Conservation (phyloP, 2,329 filamentous ascomycete species). For the Aspergillus costaricaensis region DNA sequence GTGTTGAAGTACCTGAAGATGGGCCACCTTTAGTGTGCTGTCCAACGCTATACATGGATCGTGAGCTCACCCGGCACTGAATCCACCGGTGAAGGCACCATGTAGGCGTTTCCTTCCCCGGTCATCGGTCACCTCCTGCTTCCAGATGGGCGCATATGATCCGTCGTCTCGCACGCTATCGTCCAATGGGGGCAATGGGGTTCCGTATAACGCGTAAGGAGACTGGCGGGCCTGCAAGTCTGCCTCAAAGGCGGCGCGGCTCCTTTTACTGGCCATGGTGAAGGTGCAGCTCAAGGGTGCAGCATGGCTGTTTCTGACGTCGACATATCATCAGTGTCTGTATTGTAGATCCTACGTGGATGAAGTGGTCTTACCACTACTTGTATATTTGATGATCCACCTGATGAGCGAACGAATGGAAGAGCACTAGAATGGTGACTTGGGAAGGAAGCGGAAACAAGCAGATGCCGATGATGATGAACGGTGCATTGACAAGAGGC, state of each 20-base stretch:
- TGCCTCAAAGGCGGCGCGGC: slow-evolving; percentile 74
- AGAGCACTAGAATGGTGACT: not conserved
- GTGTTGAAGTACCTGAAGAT: slow-evolving; percentile 85
- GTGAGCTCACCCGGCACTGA: slow-evolving; percentile 80
- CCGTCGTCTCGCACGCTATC: slow-evolving; percentile 81
- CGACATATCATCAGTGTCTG: not conserved
- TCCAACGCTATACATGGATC: slow-evolving; percentile 31
- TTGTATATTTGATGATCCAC: not conserved
- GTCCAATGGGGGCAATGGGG: slow-evolving; percentile 76
- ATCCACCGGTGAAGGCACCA: slow-evolving; percentile 94
- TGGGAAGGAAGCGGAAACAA: not conserved
- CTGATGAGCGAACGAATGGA: not conserved
- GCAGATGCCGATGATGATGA: not conserved
- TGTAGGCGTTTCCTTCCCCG: slow-evolving; percentile 86
- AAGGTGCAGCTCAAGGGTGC: not conserved
- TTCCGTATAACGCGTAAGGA: slow-evolving; percentile 79
- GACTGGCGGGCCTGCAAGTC: slow-evolving; percentile 68
- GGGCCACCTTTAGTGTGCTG: slow-evolving; percentile 36
- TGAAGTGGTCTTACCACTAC: not conserved
- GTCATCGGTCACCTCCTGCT: slow-evolving; percentile 95
- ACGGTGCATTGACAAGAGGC: not conserved
- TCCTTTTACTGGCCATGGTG: slow-evolving; percentile 76
- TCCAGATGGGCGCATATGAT: slow-evolving; percentile 93
- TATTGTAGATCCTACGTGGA: not conserved
- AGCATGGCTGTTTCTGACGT: slow-evolving; percentile 6